These are phyloP conservation scores for Pulveroboletus sp. DNA, from an alignment of 768 basidiomycete species.

Conservation along the genomic window DNA sequence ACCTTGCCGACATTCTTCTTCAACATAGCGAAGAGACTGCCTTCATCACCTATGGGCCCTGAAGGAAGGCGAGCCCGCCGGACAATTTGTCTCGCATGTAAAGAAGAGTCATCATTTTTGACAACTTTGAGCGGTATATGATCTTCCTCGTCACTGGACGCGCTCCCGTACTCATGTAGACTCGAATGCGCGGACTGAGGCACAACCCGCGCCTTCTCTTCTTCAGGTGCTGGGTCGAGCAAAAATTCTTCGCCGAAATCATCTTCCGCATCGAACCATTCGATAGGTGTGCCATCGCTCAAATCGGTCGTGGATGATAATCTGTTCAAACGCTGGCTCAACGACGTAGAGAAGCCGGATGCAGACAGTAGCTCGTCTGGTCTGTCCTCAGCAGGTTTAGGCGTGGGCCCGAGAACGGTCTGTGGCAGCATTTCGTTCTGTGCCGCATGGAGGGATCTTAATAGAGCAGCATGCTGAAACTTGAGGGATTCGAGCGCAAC, in stretches of 20 bases:
- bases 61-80: conserved; percentile 61
- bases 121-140: neutral
- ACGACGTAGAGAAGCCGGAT: conserved; percentile 25
- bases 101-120: conserved; percentile 5
- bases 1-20: conserved; percentile 92
- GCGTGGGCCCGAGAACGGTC: conserved; percentile 26
- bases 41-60: conserved; percentile 66
- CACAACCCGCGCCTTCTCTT: conserved; percentile 38
- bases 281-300: conserved; percentile 46
- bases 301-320: conserved; percentile 47
- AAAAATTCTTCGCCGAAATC: conserved; percentile 53
- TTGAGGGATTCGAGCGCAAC: conserved; percentile 53
- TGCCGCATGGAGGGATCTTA: conserved; percentile 40
- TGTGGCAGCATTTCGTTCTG: conserved; percentile 27
- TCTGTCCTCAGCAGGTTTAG: conserved; percentile 51
- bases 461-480: conserved; percentile 53
- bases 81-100: conserved; percentile 30
- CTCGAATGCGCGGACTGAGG: conserved; percentile 42
- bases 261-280: conserved; percentile 81
- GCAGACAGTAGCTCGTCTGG: conserved; percentile 27
- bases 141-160: conserved; percentile 51
- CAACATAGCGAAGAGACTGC: conserved; percentile 76
- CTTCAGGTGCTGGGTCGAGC: conserved; percentile 42
- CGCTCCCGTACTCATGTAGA: conserved; percentile 35
- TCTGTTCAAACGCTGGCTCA: conserved; percentile 38